phyloP scores from a whole-genome alignment of 441 rosid genomes.

The Theobroma grandiflorum region DNA sequence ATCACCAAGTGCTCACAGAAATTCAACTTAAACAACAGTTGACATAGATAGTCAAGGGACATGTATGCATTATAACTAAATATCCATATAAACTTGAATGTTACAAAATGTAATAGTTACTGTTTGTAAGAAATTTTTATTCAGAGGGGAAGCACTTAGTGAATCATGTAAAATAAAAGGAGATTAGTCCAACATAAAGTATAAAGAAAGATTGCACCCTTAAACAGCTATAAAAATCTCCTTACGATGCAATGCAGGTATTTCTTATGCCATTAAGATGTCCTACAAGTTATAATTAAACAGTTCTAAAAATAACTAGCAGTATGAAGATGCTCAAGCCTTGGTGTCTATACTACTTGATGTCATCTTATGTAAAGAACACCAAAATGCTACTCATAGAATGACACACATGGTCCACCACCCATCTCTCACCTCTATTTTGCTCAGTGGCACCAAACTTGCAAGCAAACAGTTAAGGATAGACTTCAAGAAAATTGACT shows the following conservation, averaged over 20 bases:
- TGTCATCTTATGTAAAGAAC: not conserved
- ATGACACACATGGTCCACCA: constrained; percentile 14
- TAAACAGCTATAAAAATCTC: not conserved
- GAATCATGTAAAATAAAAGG: not conserved
- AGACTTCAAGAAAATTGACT: not conserved
- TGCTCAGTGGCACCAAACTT: not conserved
- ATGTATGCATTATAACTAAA: not conserved
- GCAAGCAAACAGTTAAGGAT: not conserved
- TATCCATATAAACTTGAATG: not conserved
- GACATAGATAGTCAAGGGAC: not conserved
- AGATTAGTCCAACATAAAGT: not conserved
- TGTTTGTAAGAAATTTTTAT: not conserved
- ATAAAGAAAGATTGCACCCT: not conserved
- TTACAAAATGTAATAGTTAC: not conserved
- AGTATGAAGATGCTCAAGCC: not conserved
- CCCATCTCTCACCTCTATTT: not conserved
- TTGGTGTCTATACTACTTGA: not conserved
- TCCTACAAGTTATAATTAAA: not conserved
- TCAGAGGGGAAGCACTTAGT: not conserved
- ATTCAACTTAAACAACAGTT: not conserved
- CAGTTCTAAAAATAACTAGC: constrained; percentile 8
- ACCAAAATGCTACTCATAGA: not conserved
- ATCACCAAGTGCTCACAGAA: not conserved
- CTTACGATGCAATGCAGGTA: not conserved
- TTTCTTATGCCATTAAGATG: constrained; percentile 5